phyloP scores from a whole-genome alignment of 306 rosid species.

The Astragalus glycyphyllos region DNA sequence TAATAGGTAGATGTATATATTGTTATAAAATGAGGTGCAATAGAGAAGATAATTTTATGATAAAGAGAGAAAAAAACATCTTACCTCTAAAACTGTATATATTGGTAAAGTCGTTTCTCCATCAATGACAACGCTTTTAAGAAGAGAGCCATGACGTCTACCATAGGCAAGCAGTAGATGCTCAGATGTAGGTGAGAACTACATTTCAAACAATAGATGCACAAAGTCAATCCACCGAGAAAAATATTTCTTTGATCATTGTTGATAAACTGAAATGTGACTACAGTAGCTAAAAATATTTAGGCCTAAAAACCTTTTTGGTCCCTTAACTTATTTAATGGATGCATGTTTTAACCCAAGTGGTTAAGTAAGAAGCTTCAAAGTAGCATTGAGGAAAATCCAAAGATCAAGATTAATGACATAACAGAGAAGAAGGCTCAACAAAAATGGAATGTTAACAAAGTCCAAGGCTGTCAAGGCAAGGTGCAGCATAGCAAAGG shows the following conservation, averaged over 20 bases:
- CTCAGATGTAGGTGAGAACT: constrained; percentile 66
- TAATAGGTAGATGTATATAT: background rate
- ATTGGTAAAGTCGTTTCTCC: constrained; percentile 92
- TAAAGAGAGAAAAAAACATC: constrained; percentile 1
- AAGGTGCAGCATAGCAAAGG: too few relatives aligned
- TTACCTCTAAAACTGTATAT: constrained; percentile 96
- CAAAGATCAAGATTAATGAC: too few relatives aligned
- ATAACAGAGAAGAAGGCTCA: too few relatives aligned
- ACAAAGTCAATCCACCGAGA: constrained; percentile 39
- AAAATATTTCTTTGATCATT: constrained; percentile 7
- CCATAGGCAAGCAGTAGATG: constrained; percentile 72
- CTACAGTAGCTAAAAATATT: constrained; percentile 15
- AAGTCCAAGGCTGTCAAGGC: too few relatives aligned
- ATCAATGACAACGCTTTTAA: constrained; percentile 83
- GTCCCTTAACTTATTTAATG: too few relatives aligned
- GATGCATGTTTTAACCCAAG: too few relatives aligned
- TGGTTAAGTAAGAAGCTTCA: too few relatives aligned
- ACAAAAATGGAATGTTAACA: too few relatives aligned
- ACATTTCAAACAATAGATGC: constrained; percentile 42
- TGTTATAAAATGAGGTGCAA: constrained; percentile 32
- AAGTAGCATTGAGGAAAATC: too few relatives aligned
- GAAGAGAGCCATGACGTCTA: constrained; percentile 61
- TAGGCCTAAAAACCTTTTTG: background rate
- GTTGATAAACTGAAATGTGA: constrained; percentile 10
- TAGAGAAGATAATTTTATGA: constrained; percentile 23